Percentiles rank a stretch among this genome's conserved stretches.
These are phyloP conservation scores for Salinomyces thailandicus DNA, from an alignment of 2,329 filamentous ascomycete species.

Conservation along the genomic window DNA sequence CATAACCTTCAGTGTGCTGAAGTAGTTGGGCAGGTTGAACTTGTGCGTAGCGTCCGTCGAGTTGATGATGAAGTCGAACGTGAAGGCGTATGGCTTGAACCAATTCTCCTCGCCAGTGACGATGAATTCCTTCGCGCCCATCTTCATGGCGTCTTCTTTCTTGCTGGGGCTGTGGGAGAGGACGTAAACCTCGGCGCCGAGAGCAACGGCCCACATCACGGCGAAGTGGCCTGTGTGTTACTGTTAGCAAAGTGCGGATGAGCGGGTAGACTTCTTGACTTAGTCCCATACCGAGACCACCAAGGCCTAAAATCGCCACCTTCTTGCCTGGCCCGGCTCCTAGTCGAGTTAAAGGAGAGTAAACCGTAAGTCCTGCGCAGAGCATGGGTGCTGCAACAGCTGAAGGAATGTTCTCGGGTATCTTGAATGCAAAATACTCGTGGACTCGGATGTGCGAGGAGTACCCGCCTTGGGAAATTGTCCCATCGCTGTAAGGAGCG, in stretches of 20 bases:
- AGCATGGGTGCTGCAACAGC: slow-evolving; percentile 45
- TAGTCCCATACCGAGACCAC: slow-evolving; percentile 31
- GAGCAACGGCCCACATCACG: slow-evolving; percentile 38
- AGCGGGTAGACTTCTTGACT: no score
- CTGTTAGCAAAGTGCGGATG: background rate
- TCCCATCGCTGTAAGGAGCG: slow-evolving; percentile 44
- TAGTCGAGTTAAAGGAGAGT: slow-evolving; percentile 65
- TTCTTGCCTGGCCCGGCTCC: slow-evolving; percentile 69
- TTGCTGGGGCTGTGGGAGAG: slow-evolving; percentile 51
- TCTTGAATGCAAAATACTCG: slow-evolving; percentile 65
- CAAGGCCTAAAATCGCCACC: slow-evolving; percentile 61
- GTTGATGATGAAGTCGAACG: slow-evolving; percentile 69
- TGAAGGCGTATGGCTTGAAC: slow-evolving; percentile 45
- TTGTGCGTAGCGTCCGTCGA: slow-evolving; percentile 55
- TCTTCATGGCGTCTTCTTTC: slow-evolving; percentile 48
- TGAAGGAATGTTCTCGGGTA: slow-evolving; percentile 58
- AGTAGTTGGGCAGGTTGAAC: slow-evolving; percentile 45
- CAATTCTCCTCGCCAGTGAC: slow-evolving; percentile 48
- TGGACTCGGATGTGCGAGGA: slow-evolving; percentile 60
- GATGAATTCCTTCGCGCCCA: slow-evolving; percentile 53
- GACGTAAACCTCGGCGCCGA: slow-evolving; percentile 52
- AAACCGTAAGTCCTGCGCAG: slow-evolving; percentile 69
- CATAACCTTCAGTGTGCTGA: slow-evolving; percentile 70
- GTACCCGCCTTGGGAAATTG: slow-evolving; percentile 57
- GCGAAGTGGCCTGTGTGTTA: slow-evolving; percentile 34